Conservation (phyloP, 192 early-diverging fungal species). For the Backusella parvicylindrica region DNA sequence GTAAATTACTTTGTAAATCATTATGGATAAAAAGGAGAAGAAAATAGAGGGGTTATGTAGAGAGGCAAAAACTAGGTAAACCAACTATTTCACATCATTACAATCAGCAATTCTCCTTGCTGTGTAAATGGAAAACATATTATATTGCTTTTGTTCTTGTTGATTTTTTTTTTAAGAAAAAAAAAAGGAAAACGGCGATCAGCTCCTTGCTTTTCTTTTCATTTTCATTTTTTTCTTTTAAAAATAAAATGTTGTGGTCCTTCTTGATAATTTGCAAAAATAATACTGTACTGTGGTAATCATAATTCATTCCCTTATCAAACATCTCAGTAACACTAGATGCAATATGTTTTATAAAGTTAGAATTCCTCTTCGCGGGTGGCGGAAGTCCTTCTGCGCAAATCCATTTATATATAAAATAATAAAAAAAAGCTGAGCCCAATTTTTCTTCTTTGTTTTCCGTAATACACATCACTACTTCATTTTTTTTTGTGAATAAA, state of each 20-base stretch:
- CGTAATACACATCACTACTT: not conserved
- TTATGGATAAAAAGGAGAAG: not conserved
- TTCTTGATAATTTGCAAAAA: not conserved
- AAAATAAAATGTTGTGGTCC: not conserved
- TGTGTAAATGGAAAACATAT: not conserved
- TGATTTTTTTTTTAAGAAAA: not conserved
- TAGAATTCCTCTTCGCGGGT: not conserved
- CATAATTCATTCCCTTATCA: not conserved
- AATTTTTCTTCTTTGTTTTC: not conserved
- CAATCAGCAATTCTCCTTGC: not conserved
- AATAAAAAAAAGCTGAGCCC: not conserved
- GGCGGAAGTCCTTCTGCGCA: not conserved
- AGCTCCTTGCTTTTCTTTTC: not conserved
- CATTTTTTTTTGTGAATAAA: not conserved
- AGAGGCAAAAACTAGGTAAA: not conserved
- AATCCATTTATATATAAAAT: not conserved
- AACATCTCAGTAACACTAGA: not conserved
- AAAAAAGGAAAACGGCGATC: not conserved
- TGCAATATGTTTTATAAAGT: not conserved
- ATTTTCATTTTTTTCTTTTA: not conserved
- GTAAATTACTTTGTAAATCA: not conserved
- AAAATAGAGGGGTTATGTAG: not conserved
- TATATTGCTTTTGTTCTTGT: no score
- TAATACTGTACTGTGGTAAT: not conserved
- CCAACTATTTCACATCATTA: not conserved